Evolutionary conservation across 768 basidiomycete species (phyloP).

Genomic region (Boletus speciosus): DNA sequence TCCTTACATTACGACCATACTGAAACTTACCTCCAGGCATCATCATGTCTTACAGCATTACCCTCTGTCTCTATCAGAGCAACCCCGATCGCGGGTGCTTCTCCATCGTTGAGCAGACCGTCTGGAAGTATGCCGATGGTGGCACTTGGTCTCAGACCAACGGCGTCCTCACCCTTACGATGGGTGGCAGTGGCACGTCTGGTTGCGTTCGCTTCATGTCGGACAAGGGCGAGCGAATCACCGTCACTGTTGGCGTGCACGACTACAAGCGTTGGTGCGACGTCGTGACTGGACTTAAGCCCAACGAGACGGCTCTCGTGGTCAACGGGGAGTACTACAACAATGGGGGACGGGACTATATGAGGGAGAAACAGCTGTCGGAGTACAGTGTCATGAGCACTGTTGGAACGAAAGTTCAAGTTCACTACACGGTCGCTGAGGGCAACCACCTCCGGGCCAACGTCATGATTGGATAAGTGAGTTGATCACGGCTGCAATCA

Average conservation of each 20-base stretch:
- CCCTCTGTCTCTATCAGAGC: background rate
- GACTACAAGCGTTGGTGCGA: constrained; percentile 40
- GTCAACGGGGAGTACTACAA: constrained; percentile 32
- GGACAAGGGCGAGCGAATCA: constrained; percentile 30
- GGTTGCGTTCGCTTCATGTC: constrained; percentile 34
- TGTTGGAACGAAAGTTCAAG: background rate
- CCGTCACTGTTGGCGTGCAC: constrained; percentile 38
- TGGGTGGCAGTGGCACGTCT: constrained; percentile 39
- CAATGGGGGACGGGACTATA: background rate
- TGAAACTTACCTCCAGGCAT: background rate
- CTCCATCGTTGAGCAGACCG: constrained; percentile 1
- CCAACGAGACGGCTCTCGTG: constrained; percentile 19
- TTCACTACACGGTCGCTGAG: background rate
- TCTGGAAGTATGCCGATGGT: constrained; percentile 3
- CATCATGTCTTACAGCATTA: constrained; percentile 9
- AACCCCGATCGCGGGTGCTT: constrained; percentile 4
- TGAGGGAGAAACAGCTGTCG: constrained; percentile 5
- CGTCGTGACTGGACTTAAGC: constrained; percentile 31
- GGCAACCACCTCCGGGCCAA: constrained; percentile 3
- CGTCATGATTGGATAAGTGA: constrained; percentile 1
- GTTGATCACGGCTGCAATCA: background rate
- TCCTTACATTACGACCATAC: background rate
- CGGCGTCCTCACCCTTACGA: constrained; percentile 27
- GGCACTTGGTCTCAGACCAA: constrained; percentile 30
- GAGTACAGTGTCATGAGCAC: constrained; percentile 6